phyloP scores from a whole-genome alignment of 805 yeast species.

The Suhomyces vadensis region DNA sequence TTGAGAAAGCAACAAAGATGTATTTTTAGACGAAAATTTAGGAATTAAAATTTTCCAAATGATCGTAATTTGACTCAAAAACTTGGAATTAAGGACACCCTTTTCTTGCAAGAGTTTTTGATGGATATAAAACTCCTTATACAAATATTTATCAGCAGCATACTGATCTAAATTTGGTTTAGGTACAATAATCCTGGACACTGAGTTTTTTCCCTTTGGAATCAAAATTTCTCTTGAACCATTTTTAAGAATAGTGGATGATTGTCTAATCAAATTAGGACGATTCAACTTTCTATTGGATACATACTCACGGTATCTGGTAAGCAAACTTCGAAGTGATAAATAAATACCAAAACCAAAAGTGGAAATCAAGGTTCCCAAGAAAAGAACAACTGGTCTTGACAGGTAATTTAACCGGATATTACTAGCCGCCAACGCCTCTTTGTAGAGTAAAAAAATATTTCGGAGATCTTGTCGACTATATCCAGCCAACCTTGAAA shows the following conservation, averaged over 20 bases:
- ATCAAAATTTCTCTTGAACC: conserved; percentile 50
- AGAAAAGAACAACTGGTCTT: conserved; percentile 43
- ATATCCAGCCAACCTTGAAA: conserved; percentile 35
- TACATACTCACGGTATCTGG: conserved; percentile 31
- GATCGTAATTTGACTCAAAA: conserved; percentile 69
- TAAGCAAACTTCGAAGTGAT: conserved; percentile 29
- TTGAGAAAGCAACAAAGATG: conserved; percentile 66
- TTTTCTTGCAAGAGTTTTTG: conserved; percentile 27
- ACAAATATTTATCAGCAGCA: conserved; percentile 56
- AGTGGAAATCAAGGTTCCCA: conserved; percentile 41
- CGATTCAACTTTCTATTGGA: conserved; percentile 27
- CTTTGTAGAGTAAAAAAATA: conserved; percentile 34
- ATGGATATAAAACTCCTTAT: conserved; percentile 46
- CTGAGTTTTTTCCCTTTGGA: conserved; percentile 43
- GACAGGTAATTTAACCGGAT: conserved; percentile 42
- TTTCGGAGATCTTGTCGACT: conserved; percentile 36
- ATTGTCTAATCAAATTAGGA: conserved; percentile 41
- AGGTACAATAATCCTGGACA: conserved; percentile 46
- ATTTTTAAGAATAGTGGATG: conserved; percentile 43
- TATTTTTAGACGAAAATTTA: conserved; percentile 62
- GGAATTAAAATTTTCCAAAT: conserved; percentile 87
- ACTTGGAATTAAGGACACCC: conserved; percentile 53
- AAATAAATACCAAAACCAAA: conserved; percentile 41
- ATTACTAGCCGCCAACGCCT: conserved; percentile 37
- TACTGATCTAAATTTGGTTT: conserved; percentile 49